These are phyloP conservation scores for Salvia miltiorrhiza DNA, from an alignment of 257 asterid species.

Conservation along the genomic window DNA sequence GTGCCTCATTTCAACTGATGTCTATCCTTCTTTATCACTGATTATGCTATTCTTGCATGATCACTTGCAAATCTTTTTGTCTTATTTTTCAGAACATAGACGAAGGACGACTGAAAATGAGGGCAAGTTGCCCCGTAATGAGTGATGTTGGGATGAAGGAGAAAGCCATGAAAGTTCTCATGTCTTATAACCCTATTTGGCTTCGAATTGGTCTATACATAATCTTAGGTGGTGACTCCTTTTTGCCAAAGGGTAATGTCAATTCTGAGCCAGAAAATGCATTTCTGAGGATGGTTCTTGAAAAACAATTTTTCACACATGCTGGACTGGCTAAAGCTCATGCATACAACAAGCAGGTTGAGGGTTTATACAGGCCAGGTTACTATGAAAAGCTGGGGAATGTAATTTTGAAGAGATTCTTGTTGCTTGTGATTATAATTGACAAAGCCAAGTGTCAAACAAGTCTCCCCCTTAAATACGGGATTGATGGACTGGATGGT, in stretches of 20 bases:
- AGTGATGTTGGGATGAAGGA: conserved; percentile 96
- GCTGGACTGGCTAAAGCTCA: conserved; percentile 68
- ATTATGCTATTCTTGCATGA: background rate
- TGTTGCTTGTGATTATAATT: conserved; percentile 76
- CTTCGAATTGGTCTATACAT: conserved; percentile 79
- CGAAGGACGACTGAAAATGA: conserved; percentile 85
- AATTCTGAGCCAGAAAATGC: conserved; percentile 75
- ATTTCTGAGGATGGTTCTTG: conserved; percentile 79
- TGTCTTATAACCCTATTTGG: conserved; percentile 84
- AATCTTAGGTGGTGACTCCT: conserved; percentile 80
- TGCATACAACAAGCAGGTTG: conserved; percentile 90
- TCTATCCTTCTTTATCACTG: background rate
- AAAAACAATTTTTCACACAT: conserved; percentile 81
- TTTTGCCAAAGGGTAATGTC: conserved; percentile 63
- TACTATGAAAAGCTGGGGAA: conserved; percentile 90
- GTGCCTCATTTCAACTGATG: background rate
- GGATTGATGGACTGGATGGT: conserved; percentile 96
- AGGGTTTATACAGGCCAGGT: conserved; percentile 94
- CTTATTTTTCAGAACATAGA: conserved; percentile 68
- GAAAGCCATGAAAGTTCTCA: conserved; percentile 67
- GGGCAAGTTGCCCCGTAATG: conserved; percentile 81
- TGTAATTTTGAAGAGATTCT: conserved; percentile 82
- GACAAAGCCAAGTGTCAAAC: conserved; percentile 83
- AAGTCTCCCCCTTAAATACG: conserved; percentile 83
- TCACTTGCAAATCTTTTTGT: background rate